phyloP scores from a whole-genome alignment of 805 yeast genomes.

The Hanseniaspora clermontiae region DNA sequence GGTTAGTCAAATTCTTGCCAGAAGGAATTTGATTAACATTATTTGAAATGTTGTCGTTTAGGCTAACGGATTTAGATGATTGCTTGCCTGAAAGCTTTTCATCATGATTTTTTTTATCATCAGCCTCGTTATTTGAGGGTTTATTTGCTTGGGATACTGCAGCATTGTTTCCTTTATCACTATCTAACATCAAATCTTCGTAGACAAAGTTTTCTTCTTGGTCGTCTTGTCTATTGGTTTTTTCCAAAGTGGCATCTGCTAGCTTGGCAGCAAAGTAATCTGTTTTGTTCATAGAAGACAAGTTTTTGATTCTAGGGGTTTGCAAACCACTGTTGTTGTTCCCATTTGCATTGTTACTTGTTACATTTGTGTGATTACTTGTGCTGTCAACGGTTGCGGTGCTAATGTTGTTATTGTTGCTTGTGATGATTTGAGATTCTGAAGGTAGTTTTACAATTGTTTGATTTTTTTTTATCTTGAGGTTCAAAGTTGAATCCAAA shows the following conservation, averaged over 20 bases:
- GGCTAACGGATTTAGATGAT: background rate
- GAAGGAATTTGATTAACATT: background rate
- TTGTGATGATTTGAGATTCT: slow-evolving; percentile 10
- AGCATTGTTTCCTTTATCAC: slow-evolving; percentile 23
- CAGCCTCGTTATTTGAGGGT: slow-evolving; percentile 14
- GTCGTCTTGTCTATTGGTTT: slow-evolving; percentile 61
- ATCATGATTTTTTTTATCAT: background rate
- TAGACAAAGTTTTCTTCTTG: slow-evolving; percentile 95
- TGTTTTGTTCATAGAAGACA: slow-evolving; percentile 37
- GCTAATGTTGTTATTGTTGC: background rate
- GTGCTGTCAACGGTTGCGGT: background rate
- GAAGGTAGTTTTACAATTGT: background rate
- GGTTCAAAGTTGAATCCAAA: background rate
- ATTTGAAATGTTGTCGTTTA: background rate
- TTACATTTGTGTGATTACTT: background rate
- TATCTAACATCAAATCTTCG: slow-evolving; percentile 32
- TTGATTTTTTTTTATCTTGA: slow-evolving; percentile 2
- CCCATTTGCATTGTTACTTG: background rate
- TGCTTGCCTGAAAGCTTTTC: slow-evolving; percentile 11
- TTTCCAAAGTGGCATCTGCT: slow-evolving; percentile 73
- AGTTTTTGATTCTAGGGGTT: slow-evolving; percentile 11
- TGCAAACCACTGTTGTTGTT: background rate
- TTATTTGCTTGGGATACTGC: slow-evolving; percentile 2
- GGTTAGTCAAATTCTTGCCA: slow-evolving; percentile 8
- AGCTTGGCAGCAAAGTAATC: slow-evolving; percentile 90